Percentiles rank a stretch among this genome's conserved stretches.
Evolutionary conservation across 2,329 filamentous ascomycete species (phyloP).

Genomic region (Fusarium fracticaudum): DNA sequence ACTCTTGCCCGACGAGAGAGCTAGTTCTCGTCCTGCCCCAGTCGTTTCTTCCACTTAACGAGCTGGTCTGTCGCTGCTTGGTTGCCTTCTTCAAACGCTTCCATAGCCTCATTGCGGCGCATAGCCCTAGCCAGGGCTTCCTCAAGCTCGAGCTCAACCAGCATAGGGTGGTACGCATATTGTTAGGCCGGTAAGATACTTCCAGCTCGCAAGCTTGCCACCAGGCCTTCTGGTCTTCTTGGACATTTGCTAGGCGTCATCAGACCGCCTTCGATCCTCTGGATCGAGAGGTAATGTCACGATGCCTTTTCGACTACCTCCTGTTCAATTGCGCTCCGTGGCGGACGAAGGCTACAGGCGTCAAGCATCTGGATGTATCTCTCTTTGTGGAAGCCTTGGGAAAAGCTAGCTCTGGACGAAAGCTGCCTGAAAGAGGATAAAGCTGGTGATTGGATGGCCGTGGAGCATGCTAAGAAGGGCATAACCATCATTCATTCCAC

Average conservation of each 20-base stretch:
- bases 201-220: neutral
- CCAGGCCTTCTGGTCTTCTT: neutral
- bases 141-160: neutral
- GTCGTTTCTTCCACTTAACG: too few species aligned
- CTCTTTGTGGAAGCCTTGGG: neutral
- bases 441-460: neutral
- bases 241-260: neutral
- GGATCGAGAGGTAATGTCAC: neutral
- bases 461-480: neutral
- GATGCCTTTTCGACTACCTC: neutral
- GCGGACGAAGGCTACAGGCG: neutral
- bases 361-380: neutral
- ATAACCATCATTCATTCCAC: neutral
- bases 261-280: neutral
- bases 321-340: neutral
- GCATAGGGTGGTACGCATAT: neutral
- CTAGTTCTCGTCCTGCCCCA: neutral
- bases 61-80: neutral
- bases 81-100: accelerated
- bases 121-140: neutral
- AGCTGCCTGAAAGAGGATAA: neutral
- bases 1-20: neutral
- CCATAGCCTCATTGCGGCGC: neutral
- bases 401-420: neutral
- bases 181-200: too few species aligned